Percentiles rank a stretch among this genome's conserved stretches.
Evolutionary conservation across 345 rosid genomes (phyloP).

Genomic region (Salix dunnii): DNA sequence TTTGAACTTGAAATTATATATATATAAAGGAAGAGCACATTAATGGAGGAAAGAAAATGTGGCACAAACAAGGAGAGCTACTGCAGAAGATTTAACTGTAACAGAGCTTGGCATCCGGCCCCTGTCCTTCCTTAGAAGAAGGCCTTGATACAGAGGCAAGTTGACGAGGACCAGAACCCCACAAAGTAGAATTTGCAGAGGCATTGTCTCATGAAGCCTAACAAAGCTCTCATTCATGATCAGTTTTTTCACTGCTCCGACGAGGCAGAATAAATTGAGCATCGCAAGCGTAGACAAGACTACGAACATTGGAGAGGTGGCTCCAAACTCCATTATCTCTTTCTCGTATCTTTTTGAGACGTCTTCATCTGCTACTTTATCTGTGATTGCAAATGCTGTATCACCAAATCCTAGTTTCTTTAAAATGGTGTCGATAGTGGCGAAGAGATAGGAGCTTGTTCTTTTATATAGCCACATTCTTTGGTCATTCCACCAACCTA

Average conservation of each 20-base stretch:
- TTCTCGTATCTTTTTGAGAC: constrained; percentile 42
- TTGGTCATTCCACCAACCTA: constrained; percentile 77
- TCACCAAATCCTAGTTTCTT: constrained; percentile 44
- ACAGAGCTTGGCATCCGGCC: constrained; percentile 58
- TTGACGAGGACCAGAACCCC: constrained; percentile 48
- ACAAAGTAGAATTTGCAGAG: constrained; percentile 48
- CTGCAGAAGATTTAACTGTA: constrained; percentile 37
- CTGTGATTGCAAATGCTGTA: constrained; percentile 51
- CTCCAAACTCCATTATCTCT: constrained; percentile 76
- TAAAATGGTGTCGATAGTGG: constrained; percentile 42
- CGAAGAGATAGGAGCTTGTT: constrained; percentile 64
- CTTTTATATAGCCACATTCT: constrained; percentile 72
- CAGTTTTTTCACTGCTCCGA: constrained; percentile 22
- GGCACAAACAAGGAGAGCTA: constrained; percentile 41
- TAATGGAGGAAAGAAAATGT: constrained; percentile 30
- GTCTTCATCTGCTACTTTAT: constrained; percentile 63
- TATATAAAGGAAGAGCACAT: not conserved
- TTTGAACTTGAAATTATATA: not conserved
- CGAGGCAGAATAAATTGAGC: constrained; percentile 46
- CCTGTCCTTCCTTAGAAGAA: constrained; percentile 52
- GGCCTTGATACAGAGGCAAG: constrained; percentile 59
- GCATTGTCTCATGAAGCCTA: constrained; percentile 23
- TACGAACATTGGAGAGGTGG: constrained; percentile 54
- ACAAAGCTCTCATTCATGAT: not conserved
- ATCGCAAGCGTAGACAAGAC: constrained; percentile 59